Evolutionary conservation across 2,329 filamentous ascomycete species (phyloP), one percentile per base, ranked within the genome.

Genomic region (Nemania serpens): DNA sequence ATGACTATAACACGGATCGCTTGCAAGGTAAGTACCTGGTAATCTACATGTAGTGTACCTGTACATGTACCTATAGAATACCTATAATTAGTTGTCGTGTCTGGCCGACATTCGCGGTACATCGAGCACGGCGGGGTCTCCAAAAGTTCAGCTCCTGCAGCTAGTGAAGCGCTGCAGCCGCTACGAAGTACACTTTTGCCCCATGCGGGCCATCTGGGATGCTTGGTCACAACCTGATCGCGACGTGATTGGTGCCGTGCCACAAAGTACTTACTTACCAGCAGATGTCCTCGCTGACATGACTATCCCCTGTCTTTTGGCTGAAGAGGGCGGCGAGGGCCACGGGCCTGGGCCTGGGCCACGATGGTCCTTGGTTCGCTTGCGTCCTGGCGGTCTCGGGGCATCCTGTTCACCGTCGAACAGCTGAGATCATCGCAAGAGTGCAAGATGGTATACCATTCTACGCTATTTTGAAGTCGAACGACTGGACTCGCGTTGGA

Each of bases 81-180:
- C n/a, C n/a, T n/a, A n/a, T n/a, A n/a, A n/a, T n/a, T n/a, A n/a
- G n/a, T n/a, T n/a, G 18, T 18, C 41, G 41, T 29, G 43, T 29
- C 20, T 12, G 22, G 43, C n/a, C 13, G 58, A 53, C 37, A 42
- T 25, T 60, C 25, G 41, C 20, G 41, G 41, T 43, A 12, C 11
- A 22, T 20, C 4, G 17, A 43, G 41, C 5, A 18, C 17, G 20
- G 18, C 17, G 43, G 68, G 66, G 46, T 63, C 55, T 20, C 63
- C 64, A 39, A 39, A 33, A 64, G 62, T 71, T 72, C 70, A 72
- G 70, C 70, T 70, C 61, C 66, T 71, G 68, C 66, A 69, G 63
- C 62, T 64, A 65, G 43, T 46, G 20, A 4, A 11, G 41, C 9
- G 34, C 7, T 48, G 25, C 41, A 17, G 29, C 62, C 62, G 64